phyloP scores from a whole-genome alignment of 2,329 filamentous ascomycete species.

The Fusarium begoniae region DNA sequence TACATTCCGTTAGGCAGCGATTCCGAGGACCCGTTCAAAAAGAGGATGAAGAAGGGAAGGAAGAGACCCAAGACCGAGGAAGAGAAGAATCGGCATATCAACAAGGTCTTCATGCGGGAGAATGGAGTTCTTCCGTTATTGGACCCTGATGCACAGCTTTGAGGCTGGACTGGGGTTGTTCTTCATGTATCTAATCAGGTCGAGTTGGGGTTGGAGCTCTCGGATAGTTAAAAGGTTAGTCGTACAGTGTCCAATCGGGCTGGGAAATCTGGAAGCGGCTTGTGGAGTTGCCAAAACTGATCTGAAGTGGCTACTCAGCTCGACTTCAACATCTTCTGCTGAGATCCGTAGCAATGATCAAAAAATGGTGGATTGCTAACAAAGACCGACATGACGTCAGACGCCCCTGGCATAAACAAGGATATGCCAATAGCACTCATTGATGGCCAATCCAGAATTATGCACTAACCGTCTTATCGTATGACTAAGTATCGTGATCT shows the following conservation, averaged over 20 bases:
- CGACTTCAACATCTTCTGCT: not conserved
- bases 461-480: not conserved
- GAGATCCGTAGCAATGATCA: fast-evolving
- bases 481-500: not conserved
- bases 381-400: fast-evolving
- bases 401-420: not conserved
- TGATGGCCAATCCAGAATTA: not conserved
- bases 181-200: not conserved
- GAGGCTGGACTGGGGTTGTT: not conserved
- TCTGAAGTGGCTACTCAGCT: not conserved
- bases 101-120: slow-evolving; percentile 2
- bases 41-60: not conserved
- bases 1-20: not conserved
- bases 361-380: too few relatives aligned
- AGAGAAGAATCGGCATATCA: slow-evolving; percentile 9
- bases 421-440: not conserved
- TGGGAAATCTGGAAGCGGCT: not conserved
- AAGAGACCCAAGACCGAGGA: not conserved
- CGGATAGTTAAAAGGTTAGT: not conserved
- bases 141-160: not conserved
- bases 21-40: not conserved
- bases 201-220: too few relatives aligned
- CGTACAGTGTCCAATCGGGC: not conserved
- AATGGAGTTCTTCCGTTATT: not conserved
- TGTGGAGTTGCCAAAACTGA: not conserved